A percentile compares a stretch with the other conserved stretches of the same genome.
Conservation (phyloP, 2,329 filamentous ascomycete species). For the Sporothrix luriei region DNA sequence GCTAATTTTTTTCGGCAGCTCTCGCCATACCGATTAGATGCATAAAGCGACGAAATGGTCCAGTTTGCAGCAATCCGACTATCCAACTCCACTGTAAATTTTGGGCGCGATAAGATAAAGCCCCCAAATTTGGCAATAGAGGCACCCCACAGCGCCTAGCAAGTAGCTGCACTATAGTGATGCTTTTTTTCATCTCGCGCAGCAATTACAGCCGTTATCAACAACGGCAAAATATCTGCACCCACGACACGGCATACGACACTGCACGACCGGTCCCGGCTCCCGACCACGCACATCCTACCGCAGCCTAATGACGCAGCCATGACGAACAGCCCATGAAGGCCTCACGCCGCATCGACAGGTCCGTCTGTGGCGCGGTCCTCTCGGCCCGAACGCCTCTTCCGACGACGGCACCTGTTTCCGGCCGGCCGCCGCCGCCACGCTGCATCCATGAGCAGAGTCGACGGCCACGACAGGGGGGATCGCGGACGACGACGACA, state of each 20-base stretch:
- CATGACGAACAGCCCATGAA: slow-evolving; percentile 63
- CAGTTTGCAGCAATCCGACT: slow-evolving; percentile 19
- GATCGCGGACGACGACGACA: neutral
- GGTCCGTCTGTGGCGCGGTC: slow-evolving; percentile 61
- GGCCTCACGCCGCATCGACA: slow-evolving; percentile 61
- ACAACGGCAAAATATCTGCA: neutral
- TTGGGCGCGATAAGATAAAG: slow-evolving; percentile 30
- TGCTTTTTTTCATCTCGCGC: slow-evolving; percentile 27
- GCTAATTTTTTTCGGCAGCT: slow-evolving; percentile 37
- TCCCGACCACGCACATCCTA: neutral
- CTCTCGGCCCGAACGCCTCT: slow-evolving; percentile 49
- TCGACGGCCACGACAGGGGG: neutral
- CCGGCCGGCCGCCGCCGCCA: slow-evolving; percentile 1
- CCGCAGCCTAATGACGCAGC: slow-evolving; percentile 38
- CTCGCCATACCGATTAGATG: slow-evolving; percentile 5
- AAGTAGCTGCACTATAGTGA: slow-evolving; percentile 7
- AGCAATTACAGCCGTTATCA: slow-evolving; percentile 1
- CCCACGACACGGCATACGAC: neutral
- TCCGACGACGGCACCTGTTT: neutral
- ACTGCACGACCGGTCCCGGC: neutral
- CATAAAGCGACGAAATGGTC: slow-evolving; percentile 5
- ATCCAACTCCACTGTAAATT: neutral
- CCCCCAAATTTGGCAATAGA: slow-evolving; percentile 8
- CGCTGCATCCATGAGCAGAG: slow-evolving; percentile 28
- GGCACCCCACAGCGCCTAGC: neutral